Evolutionary conservation across 2,329 filamentous ascomycete species (phyloP), one percentile per base, ranked within the genome.

Genomic region (Trichoderma sp.): DNA sequence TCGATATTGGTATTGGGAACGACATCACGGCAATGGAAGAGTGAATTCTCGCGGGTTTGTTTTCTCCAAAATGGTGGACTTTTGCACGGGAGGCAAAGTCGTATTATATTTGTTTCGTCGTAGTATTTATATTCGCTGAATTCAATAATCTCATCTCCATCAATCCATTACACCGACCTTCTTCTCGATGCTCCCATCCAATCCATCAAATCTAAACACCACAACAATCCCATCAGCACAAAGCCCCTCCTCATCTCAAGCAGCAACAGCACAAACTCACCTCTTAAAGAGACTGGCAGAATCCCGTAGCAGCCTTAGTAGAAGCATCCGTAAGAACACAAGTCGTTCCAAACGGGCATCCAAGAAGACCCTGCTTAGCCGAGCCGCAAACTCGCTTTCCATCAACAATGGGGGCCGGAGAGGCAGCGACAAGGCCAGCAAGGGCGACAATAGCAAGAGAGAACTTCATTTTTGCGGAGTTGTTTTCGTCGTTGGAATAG

Each of bases 401-500:
- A 14, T 64, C 24, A 29, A 73, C 69, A 35, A 27, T 35, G 3
- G 69, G 59, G n/a, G 69, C 60, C 29, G 69, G 69, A 38, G 69
- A 31, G 18, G 69, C 69, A n/a, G 69, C 69, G 3, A 45, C 69
- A 27, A 73, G 69, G 69, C 69, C 69, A 56, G 60, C 69, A 31
- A 73, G 60, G 38, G 60, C 59, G 21, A 62, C 69, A 24, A 73
- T 31, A 6, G 24, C 31, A 38, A 73, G n/a, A 31, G 69, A 38
- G 60, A 73, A 73, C 59, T 73, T 53, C 69, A 73, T 73, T n/a
- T 65, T 73, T 38, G 69, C 27, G 18, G 41, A 14, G 6, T 60
- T 12, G 7, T 18, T 31, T 68, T 35, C 24, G 29, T 62, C 21
- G 29, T 21, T 27, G 33, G 41, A 12, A 8, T 45, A 41, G 16